Evolutionary conservation across 768 basidiomycete genomes (phyloP), one percentile per base, ranked within the genome.

Genomic region (Collybia sordida): DNA sequence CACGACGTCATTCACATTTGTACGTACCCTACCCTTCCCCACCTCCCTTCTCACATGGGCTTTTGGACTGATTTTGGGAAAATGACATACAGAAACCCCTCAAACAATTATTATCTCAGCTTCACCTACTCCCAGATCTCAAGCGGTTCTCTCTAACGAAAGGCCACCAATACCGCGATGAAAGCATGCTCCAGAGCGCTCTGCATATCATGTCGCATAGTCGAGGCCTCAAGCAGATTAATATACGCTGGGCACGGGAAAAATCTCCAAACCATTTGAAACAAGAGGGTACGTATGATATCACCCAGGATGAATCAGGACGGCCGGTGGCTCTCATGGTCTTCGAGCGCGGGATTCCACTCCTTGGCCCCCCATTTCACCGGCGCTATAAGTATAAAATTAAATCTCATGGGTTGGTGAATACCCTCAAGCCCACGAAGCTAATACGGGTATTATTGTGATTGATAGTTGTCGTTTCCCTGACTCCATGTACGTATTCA

Each of bases 171-270:
- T 78, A 77, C 50, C 49, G 63, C 11, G 76, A 76, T 51, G 74
- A 75, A 59, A 71, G 56, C 53, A 78, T 79, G 78, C 59, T 74
- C 2, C 61, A 66, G 4, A 72, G 68, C n/a, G 74, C 70, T 1
- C 44, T 72, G 5, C 63, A 72, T 5, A 63, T 79, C 19, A 50
- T 74, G 24, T 65, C 60, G 40, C 51, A 55, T 21, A 70, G 64
- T 42, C 66, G 70, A 27, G 53, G 50, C 0, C 58, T 79, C 36
- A 64, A 66, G 53, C 72, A 75, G 51, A 68, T 79, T 31, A 75
- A 65, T 51, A 67, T 80, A 28, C 67, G 77, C n/a, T 78, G 75
- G 74, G 77, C 76, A 25, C 64, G 72, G 40, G 74, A 78, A 50
- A 64, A 63, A 44, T 75, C 74, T 50, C 70, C 71, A 19, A 77